Percentiles rank a stretch among this genome's conserved stretches.
Conservation (phyloP, 305 asterid species). For the Fraxinus latifolia region DNA sequence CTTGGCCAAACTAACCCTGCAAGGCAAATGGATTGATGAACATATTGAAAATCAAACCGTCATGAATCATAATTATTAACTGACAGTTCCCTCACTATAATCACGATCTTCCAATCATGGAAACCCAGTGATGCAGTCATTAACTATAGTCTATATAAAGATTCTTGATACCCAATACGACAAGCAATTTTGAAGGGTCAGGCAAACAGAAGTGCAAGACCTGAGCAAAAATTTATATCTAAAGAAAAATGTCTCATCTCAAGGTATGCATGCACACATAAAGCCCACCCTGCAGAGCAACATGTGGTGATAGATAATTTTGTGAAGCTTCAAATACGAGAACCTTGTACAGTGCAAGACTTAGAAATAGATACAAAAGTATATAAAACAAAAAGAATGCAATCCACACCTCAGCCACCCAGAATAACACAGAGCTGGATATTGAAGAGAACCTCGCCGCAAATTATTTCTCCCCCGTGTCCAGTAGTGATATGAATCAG, state of each 20-base stretch:
- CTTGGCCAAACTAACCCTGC: not conserved
- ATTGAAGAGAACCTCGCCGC: slow-evolving; percentile 20
- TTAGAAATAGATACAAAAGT: slow-evolving; percentile 3
- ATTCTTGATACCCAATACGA: not conserved
- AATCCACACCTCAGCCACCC: not conserved
- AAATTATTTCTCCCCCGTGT: not conserved
- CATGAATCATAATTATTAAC: not conserved
- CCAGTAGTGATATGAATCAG: slow-evolving; percentile 10
- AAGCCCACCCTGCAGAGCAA: not conserved
- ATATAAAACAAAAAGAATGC: slow-evolving; percentile 6
- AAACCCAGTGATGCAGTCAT: not conserved
- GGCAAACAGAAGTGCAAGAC: not conserved
- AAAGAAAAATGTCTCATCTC: not conserved
- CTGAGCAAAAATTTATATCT: not conserved
- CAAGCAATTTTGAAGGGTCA: not conserved
- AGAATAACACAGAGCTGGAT: not conserved
- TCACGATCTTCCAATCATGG: not conserved
- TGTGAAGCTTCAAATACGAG: not conserved
- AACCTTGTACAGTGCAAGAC: not conserved
- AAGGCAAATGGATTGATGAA: not conserved
- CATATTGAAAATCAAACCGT: not conserved
- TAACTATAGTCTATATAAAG: not conserved
- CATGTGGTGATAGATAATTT: not conserved
- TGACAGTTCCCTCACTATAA: not conserved
- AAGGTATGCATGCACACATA: not conserved